A percentile compares a stretch with the other conserved stretches of the same genome.
Evolutionary conservation across 2,329 filamentous ascomycete species (phyloP).

Genomic region (Fusarium xyrophilum): DNA sequence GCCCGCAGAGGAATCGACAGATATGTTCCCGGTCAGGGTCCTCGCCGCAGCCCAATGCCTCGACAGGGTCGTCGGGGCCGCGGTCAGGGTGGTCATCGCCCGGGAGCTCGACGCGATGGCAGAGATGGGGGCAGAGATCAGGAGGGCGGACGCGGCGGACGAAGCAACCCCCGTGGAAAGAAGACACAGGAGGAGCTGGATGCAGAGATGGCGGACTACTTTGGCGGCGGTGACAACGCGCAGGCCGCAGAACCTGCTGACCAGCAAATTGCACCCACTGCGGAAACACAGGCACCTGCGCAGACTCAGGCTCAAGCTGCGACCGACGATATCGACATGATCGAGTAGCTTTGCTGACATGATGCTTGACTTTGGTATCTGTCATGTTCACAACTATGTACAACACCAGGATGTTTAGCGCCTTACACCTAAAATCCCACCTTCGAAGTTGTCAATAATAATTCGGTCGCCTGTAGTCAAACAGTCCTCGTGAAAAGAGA

Average conservation of each 20-base stretch:
- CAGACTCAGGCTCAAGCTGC: conserved; percentile 34
- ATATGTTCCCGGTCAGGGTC: conserved; percentile 70
- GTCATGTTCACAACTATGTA: conserved; percentile 32
- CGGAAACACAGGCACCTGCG: conserved; percentile 26
- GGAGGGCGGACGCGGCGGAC: conserved; percentile 49
- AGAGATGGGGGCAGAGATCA: conserved; percentile 49
- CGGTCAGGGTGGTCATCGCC: conserved; percentile 55
- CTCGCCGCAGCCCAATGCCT: conserved; percentile 65
- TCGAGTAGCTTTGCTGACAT: conserved; percentile 56
- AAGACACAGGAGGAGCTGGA: conserved; percentile 94
- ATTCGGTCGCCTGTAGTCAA: conserved; percentile 1
- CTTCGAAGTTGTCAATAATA: conserved; percentile 25
- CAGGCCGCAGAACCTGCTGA: conserved; percentile 45
- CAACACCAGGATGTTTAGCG: conserved; percentile 40
- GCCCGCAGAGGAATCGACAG: conserved; percentile 75
- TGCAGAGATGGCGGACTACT: conserved; percentile 97
- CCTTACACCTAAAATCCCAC: conserved; percentile 21
- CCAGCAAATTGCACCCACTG: conserved; percentile 42
- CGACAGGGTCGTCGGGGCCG: conserved; percentile 53
- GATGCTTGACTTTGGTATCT: conserved; percentile 7
- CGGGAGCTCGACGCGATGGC: conserved; percentile 50
- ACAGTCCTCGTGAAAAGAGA: neutral
- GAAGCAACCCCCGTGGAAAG: conserved; percentile 65
- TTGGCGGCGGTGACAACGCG: conserved; percentile 58
- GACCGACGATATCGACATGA: conserved; percentile 73